These are phyloP conservation scores for Aspergillus fijiensis DNA, from an alignment of 2,329 filamentous ascomycete genomes.

Conservation along the genomic window DNA sequence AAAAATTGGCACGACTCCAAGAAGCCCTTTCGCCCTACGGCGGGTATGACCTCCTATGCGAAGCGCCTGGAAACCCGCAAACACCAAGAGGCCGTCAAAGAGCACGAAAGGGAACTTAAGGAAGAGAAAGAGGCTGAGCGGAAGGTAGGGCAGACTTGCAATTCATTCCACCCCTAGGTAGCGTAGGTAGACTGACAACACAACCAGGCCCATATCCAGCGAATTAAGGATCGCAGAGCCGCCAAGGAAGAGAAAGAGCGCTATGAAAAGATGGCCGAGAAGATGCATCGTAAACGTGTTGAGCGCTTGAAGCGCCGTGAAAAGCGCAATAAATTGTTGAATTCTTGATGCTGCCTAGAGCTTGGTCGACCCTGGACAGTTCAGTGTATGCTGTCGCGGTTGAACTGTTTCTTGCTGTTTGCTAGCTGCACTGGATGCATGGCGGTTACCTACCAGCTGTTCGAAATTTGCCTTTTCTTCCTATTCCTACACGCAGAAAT, in stretches of 20 bases:
- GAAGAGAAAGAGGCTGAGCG: slow-evolving; percentile 90
- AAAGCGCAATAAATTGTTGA: slow-evolving; percentile 70
- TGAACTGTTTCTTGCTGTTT: slow-evolving; percentile 3
- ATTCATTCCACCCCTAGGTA: background rate
- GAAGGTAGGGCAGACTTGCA: slow-evolving; percentile 56
- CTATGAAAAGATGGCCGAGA: slow-evolving; percentile 91
- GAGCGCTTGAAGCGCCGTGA: slow-evolving; percentile 92
- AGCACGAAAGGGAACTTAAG: slow-evolving; percentile 92
- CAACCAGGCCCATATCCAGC: slow-evolving; percentile 68
- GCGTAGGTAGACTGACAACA: slow-evolving; percentile 5
- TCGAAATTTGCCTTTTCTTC: background rate
- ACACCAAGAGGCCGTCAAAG: slow-evolving; percentile 74
- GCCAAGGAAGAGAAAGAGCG: slow-evolving; percentile 91
- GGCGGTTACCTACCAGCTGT: background rate
- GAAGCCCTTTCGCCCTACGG: slow-evolving; percentile 78
- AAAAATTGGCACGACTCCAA: slow-evolving; percentile 91
- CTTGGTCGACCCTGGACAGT: background rate
- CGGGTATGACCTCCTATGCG: slow-evolving; percentile 75
- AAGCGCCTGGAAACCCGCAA: slow-evolving; percentile 71
- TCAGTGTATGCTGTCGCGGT: background rate
- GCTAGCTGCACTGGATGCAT: background rate
- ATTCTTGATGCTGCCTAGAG: slow-evolving; percentile 34
- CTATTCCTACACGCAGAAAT: background rate
- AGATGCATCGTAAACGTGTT: slow-evolving; percentile 95
- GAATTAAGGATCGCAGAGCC: slow-evolving; percentile 79